phyloP scores from a whole-genome alignment of 1,284 basidiomycete genomes.

The Apiotrichum gamsii region DNA sequence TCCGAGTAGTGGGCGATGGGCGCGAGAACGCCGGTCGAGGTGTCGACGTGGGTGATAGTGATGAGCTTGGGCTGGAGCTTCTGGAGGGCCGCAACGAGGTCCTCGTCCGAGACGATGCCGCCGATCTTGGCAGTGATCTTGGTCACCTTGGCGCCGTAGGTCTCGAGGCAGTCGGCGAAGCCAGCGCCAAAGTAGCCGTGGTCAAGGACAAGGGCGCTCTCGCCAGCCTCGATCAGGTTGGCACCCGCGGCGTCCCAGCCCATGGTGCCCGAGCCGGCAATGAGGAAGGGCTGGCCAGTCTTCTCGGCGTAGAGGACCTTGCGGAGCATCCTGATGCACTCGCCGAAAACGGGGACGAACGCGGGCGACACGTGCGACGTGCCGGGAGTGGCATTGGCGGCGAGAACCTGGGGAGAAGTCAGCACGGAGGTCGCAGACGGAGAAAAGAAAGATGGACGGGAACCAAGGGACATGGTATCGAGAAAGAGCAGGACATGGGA shows the following conservation, averaged over 20 bases:
- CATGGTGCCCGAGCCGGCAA: constrained; percentile 88
- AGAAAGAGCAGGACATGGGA: no score
- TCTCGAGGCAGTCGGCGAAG: constrained; percentile 72
- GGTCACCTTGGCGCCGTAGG: constrained; percentile 87
- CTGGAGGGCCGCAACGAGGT: constrained; percentile 57
- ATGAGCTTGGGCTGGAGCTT: constrained; percentile 82
- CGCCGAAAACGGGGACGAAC: constrained; percentile 83
- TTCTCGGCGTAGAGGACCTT: constrained; percentile 68
- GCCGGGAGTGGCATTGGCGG: constrained; percentile 54
- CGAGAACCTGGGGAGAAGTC: constrained; percentile 41
- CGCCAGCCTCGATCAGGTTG: constrained; percentile 72
- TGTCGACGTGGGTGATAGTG: constrained; percentile 85
- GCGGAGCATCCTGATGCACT: constrained; percentile 80
- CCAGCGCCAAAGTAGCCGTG: constrained; percentile 85
- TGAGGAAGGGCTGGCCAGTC: constrained; percentile 71
- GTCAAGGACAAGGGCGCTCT: constrained; percentile 60
- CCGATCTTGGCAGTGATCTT: constrained; percentile 80
- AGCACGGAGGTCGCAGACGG: no score
- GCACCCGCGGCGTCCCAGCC: constrained; percentile 74
- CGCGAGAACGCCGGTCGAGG: constrained; percentile 85
- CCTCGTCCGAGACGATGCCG: constrained; percentile 56
- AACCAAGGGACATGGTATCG: no score
- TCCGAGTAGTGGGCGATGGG: constrained; percentile 73
- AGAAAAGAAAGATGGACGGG: no score
- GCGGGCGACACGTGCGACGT: constrained; percentile 87